Evolutionary conservation across 2,329 filamentous ascomycete genomes (phyloP).

Genomic region (Penicillium palitans): DNA sequence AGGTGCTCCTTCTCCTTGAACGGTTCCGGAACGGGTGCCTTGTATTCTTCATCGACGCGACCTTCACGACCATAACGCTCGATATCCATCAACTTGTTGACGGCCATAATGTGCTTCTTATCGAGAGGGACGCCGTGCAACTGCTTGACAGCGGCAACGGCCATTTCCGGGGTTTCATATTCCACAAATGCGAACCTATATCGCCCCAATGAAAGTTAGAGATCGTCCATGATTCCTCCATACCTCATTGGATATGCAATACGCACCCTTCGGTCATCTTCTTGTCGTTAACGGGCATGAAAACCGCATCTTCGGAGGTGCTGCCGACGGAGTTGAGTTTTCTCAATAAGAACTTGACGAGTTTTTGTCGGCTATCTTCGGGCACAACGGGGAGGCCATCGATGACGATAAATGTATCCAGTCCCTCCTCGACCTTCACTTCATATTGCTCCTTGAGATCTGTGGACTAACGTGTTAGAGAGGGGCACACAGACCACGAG

Average conservation of each 20-base stretch:
- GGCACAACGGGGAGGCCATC: conserved; percentile 89
- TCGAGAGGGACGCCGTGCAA: conserved; percentile 86
- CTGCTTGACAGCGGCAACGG: conserved; percentile 81
- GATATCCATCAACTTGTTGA: conserved; percentile 98
- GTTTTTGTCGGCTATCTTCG: conserved; percentile 87
- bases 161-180: conserved; percentile 87
- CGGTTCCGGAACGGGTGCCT: conserved; percentile 73
- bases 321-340: conserved; percentile 85
- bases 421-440: conserved; percentile 90
- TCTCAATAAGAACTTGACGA: conserved; percentile 93
- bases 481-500: conserved; percentile 29
- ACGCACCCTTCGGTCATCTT: conserved; percentile 82
- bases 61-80: conserved; percentile 95
- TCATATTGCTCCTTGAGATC: conserved; percentile 94
- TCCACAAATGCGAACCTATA: conserved; percentile 93
- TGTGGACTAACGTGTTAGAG: conserved; percentile 31
- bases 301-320: conserved; percentile 81
- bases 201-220: conserved; percentile 5
- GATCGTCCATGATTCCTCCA: conserved; percentile 1
- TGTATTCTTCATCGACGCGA: conserved; percentile 87
- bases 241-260: not conserved
- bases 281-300: conserved; percentile 90
- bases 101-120: conserved; percentile 91
- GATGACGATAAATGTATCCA: conserved; percentile 94
- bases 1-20: conserved; percentile 94